Conservation (phyloP, 352 stramenopile species). For the Globisporangium apiculatum region DNA sequence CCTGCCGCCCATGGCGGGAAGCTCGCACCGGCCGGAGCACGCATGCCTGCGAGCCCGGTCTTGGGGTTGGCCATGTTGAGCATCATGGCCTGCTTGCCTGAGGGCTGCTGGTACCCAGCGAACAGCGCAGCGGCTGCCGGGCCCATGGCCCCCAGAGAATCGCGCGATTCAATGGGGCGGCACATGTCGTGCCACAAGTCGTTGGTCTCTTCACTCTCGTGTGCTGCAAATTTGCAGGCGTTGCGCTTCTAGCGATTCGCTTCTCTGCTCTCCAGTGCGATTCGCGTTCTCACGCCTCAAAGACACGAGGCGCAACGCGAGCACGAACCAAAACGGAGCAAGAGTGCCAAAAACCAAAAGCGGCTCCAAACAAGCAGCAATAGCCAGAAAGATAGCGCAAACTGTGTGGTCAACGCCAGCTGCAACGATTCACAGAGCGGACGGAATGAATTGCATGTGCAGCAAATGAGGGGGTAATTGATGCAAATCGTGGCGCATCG, state of each 20-base stretch:
- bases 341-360: too few species aligned
- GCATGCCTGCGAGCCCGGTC: slow-evolving; percentile 9
- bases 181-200: slow-evolving; percentile 41
- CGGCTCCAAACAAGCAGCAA: too few species aligned
- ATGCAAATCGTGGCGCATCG: too few species aligned
- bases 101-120: slow-evolving; percentile 62
- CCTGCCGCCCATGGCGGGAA: slow-evolving; percentile 24
- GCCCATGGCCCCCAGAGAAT: slow-evolving; percentile 79
- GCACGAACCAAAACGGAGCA: slow-evolving; percentile 5
- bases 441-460: too few species aligned
- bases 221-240: background rate
- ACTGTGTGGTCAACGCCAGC: too few species aligned
- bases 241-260: background rate
- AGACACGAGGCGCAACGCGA: background rate
- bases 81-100: slow-evolving; percentile 28
- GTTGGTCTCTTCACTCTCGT: background rate
- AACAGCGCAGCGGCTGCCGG: slow-evolving; percentile 66
- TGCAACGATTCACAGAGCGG: too few species aligned
- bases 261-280: background rate
- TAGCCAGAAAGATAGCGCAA: too few species aligned
- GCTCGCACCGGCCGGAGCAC: slow-evolving; percentile 4
- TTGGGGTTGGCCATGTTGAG: slow-evolving; percentile 15
- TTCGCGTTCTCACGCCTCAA: slow-evolving; percentile 2
- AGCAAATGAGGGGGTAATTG: too few species aligned
- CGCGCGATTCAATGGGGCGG: slow-evolving; percentile 75